Percentiles rank a stretch among this genome's conserved stretches.
Conservation (phyloP, 305 asterid species). For the Solanum hybrid region DNA sequence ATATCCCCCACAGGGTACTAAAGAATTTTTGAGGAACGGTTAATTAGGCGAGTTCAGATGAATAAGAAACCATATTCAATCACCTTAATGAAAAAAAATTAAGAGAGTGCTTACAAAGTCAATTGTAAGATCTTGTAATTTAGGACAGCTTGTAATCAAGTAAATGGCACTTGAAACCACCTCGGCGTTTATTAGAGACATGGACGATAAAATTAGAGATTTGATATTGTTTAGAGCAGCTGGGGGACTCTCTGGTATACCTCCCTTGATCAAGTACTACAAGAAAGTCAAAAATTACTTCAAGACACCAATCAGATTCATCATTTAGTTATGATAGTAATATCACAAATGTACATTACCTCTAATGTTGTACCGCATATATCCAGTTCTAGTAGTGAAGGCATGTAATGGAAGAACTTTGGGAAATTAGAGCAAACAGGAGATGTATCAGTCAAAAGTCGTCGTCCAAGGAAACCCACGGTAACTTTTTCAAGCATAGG, state of each 20-base stretch:
- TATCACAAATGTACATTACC: neutral
- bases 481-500: neutral
- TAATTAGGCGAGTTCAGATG: too few relatives aligned
- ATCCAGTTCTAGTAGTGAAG: neutral
- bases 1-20: neutral
- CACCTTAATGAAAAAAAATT: neutral
- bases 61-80: too few relatives aligned
- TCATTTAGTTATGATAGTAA: neutral
- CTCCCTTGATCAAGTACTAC: constrained; percentile 27
- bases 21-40: too few relatives aligned
- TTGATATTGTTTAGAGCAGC: constrained; percentile 28
- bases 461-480: neutral
- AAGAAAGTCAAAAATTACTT: neutral
- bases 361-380: neutral
- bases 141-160: constrained; percentile 1
- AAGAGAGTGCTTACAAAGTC: neutral
- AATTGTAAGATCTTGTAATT: neutral
- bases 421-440: neutral
- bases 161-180: constrained; percentile 41
- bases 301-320: neutral
- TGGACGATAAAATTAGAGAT: constrained; percentile 36
- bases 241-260: constrained; percentile 33
- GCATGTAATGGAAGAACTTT: neutral
- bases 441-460: neutral
- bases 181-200: constrained; percentile 34